These are phyloP conservation scores for Strobilomyces echinocephalus DNA, from an alignment of 768 basidiomycete genomes.

Conservation along the genomic window DNA sequence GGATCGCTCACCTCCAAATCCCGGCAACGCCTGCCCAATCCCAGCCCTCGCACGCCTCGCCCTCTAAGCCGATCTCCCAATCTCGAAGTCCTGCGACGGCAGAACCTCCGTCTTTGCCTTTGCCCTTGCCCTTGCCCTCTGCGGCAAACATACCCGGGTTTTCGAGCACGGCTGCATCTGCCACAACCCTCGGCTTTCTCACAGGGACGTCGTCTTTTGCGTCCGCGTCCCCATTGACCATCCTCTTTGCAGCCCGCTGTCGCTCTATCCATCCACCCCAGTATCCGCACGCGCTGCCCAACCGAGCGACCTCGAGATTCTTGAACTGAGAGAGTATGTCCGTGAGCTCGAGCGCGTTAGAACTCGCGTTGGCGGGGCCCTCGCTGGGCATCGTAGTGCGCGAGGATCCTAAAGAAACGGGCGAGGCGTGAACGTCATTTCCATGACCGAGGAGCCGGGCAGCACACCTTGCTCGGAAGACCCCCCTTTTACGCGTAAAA, in stretches of 20 bases:
- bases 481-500: background rate
- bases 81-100: constrained; percentile 4
- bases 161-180: constrained; percentile 11
- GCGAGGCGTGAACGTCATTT: background rate
- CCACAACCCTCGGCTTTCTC: constrained; percentile 17
- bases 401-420: background rate
- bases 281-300: constrained; percentile 40
- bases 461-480: constrained; percentile 4
- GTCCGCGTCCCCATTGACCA: background rate
- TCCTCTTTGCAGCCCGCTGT: background rate
- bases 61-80: constrained; percentile 21
- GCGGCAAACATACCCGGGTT: background rate
- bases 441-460: background rate
- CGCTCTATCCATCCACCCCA: constrained; percentile 30
- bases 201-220: background rate
- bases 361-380: background rate
- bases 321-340: constrained; percentile 29
- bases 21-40: constrained; percentile 58
- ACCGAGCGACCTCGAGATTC: constrained; percentile 34
- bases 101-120: constrained; percentile 1
- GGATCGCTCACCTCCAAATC: constrained; percentile 44
- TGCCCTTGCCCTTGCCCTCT: constrained; percentile 19
- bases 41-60: constrained; percentile 39
- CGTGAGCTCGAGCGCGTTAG: constrained; percentile 5
- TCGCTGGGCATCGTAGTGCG: background rate